Base-by-base conservation (phyloP, 2,329 filamentous ascomycete genomes). In the Colletotrichum sansevieriae region DNA sequence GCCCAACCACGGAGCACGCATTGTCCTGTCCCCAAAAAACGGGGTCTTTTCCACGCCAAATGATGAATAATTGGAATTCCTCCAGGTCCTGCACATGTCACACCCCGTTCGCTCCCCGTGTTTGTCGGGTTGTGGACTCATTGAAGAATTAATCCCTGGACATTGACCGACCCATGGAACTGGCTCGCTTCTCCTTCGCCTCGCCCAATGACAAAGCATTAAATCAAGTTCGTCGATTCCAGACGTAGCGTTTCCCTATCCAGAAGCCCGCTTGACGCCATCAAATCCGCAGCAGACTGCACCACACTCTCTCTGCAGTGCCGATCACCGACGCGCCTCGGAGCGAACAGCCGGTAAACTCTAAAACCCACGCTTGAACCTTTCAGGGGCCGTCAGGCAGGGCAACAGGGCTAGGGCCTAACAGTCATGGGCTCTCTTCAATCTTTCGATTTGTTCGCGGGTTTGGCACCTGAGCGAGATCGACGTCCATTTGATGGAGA, bases 311-410 rank as follows among this genome's bases (percentile, higher is more conserved):
- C 37, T 4, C 37, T 39, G 39, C 37, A 55, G 22, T 65, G 65
- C 47, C 55, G 61, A 59, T 68, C 65, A 41, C 46, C 55, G 37
- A 68, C 61, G 65, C 60, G 54, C 54, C 62, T 55, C 5, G 15
- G 20, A 49, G 37, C 47, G 60, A 55, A 11, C 46, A 65, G 54
- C 65, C 54, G 65, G 62, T 68, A 68, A 65, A 68, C 65, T 65
- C 60, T 55, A 25, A 68, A 65, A 62, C 25, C 25, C 56, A 58
- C 52, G 65, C 47, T 65, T 68, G 65, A 67, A 49, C 46, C 35
- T 63, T 67, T 63, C 59, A 63, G 39, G 65, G 61, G 25, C 2
- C 22, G 3, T 13, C 11, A 39, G 11, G 12, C 37, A 39, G 37
- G 37, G 37, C 37, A 15, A 29, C 20, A 35, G 18, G 25, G 29